Evolutionary conservation across 805 yeast species (phyloP), one percentile per base, ranked within the genome.

Genomic region (Wickerhamiella cacticola): DNA sequence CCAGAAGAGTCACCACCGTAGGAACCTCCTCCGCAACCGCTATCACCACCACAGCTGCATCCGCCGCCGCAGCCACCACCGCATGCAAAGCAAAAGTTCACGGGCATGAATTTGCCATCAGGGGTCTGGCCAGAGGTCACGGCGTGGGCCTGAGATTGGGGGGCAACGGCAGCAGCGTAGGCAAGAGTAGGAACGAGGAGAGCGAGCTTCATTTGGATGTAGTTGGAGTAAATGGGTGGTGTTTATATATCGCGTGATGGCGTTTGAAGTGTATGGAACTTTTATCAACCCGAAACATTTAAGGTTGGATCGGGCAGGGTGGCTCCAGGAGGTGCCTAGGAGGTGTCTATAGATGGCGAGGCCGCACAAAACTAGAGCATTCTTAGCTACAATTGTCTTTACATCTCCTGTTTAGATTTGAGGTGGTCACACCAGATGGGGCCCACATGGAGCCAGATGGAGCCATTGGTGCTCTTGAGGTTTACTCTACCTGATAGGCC

Each of bases 1-100:
- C 36, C 36, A n/a, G 21, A n/a, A n/a, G n/a, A 12, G 36, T 9
- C 5, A 5, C 36, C 36, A 4, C 21, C 36, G 28, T 7, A 25
- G 28, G n/a, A n/a, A n/a, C n/a, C n/a, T n/a, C 28, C 10, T 3
- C 36, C 36, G 16, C 36, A 31, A 19, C 36, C 36, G 36, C 36
- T 31, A 15, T 31, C 36, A 15, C 36, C 36, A 31, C 36, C 36
- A 10, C 36, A 31, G 36, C 36, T 31, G 36, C 36, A 31, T 9
- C 36, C 36, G 16, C 36, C 36, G 18, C 36, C 36, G n/a, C 36
- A 31, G 5, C 36, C 36, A 15, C 36, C 36, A 5, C 36, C 36
- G 19, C 36, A 31, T 3, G n/a, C 3, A 31, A 31, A 31, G 36
- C 36, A 31, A 15, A 31, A 31, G 36, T 31, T 31, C 10, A 31